Conservation (phyloP, 1,284 basidiomycete species). For the Tilletia horrida region DNA sequence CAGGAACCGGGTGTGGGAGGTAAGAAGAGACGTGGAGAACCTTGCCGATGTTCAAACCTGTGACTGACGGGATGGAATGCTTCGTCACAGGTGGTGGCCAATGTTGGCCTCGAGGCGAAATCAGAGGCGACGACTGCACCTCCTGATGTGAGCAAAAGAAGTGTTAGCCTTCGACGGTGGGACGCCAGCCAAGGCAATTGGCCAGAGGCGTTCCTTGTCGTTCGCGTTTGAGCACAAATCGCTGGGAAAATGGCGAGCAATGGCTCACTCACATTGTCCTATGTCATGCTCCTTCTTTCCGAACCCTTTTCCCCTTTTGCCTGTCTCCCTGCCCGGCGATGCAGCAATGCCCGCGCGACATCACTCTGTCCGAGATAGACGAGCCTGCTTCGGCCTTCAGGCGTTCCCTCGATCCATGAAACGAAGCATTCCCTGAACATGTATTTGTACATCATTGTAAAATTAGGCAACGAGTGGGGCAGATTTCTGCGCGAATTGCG, state of each 20-base stretch:
- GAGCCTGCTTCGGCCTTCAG: conserved; percentile 4
- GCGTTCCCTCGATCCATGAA: conserved; percentile 1
- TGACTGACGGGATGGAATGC: too few relatives aligned
- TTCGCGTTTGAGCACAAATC: conserved; percentile 1
- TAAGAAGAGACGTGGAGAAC: conserved; percentile 11
- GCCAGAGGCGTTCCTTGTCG: conserved; percentile 16
- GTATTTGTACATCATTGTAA: conserved; percentile 33
- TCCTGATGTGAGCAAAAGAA: conserved; percentile 3
- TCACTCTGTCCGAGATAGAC: conserved; percentile 1
- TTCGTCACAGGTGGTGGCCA: not conserved
- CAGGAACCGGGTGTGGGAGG: conserved; percentile 49
- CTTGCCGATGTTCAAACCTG: not conserved
- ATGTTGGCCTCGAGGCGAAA: not conserved
- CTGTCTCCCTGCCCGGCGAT: too few relatives aligned
- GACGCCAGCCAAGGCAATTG: conserved; percentile 1
- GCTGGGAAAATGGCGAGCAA: too few relatives aligned
- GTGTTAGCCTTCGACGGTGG: conserved; percentile 14
- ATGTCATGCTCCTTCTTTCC: too few relatives aligned
- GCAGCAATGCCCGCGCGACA: not conserved
- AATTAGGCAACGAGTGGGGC: conserved; percentile 27
- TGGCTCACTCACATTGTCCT: too few relatives aligned
- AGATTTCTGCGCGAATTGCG: conserved; percentile 37
- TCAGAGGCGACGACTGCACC: too few relatives aligned
- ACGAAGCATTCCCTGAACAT: conserved; percentile 22
- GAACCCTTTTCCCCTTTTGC: too few relatives aligned